Base-by-base conservation (phyloP, 768 basidiomycete species). In the Dictyophora rubrovolvata region DNA sequence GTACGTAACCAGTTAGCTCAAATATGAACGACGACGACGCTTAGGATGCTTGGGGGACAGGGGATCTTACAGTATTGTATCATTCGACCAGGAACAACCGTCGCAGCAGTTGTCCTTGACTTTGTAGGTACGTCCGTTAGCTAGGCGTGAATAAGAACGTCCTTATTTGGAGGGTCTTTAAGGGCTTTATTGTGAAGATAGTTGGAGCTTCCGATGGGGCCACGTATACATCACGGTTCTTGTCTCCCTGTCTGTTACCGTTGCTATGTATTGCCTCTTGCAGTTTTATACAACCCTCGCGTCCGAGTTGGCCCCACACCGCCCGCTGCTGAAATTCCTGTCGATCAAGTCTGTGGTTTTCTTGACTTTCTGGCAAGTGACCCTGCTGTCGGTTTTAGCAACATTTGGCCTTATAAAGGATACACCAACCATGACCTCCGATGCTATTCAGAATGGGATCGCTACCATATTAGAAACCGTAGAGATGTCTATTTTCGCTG, bases 231-330 rank as follows among this genome's bases (percentile, higher is more conserved):
- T 86, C 60, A 74, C 76, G 2, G 65, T 78, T 36, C 70, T 85
- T 48, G 79, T 87, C 42, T 86, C 86, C 1, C 64, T 85, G 37
- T 87, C 86, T 0, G 87, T 91, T 17, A 79, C 86, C 0, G 66
- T 89, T 55, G 85, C 86, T 34, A 88, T 89, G 86, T 90, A 86
- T 67, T 86, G 85, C 66, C 69, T 87, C 59, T 71, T 90, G 20
- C 87, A 89, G 66, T 71, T 91, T 17, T 88, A 86, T 64, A 63
- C 87, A 8, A 70, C 80, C 0, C 74, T 89, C 16, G 69, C 81
- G 7, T 69, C 69, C 12, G 72, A 80, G 48, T 72, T 90, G n/a
- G 71, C 75, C 10, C 79, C 77, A 0, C 79, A 81, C 55, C 75
- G 77, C 53, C 87, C 87, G 1, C 65, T 89, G 16, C 69, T 87